Evolutionary conservation across 192 early-diverging fungal genomes (phyloP).

Genomic region (Spizellomyces punctatus): DNA sequence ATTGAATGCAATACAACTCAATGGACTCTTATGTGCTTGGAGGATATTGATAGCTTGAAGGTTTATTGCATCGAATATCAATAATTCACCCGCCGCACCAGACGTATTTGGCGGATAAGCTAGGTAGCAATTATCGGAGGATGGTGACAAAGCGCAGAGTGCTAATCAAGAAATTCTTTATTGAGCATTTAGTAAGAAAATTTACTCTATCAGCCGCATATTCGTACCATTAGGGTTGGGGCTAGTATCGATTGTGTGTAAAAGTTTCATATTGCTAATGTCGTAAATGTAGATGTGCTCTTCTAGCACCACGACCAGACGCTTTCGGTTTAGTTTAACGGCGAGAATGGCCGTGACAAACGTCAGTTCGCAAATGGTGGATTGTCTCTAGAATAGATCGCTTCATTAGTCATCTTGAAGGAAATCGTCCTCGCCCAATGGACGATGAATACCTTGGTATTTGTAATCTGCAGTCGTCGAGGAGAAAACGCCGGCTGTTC

Average conservation of each 20-base stretch:
- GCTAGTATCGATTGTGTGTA: slow-evolving; percentile 93
- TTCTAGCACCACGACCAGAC: slow-evolving; percentile 92
- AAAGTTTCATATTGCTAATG: slow-evolving; percentile 96
- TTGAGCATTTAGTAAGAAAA: slow-evolving; percentile 1
- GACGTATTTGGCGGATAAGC: slow-evolving; percentile 82
- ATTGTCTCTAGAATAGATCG: slow-evolving; percentile 69
- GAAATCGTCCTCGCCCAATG: neutral
- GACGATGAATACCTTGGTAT: slow-evolving; percentile 80
- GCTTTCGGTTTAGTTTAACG: slow-evolving; percentile 93
- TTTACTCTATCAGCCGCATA: neutral
- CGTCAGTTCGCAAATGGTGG: slow-evolving; percentile 95
- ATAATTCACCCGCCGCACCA: slow-evolving; percentile 73
- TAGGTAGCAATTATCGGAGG: slow-evolving; percentile 91
- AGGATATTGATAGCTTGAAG: slow-evolving; percentile 92
- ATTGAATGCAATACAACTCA: slow-evolving; percentile 85
- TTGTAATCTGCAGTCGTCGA: slow-evolving; percentile 88
- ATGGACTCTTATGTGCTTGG: slow-evolving; percentile 91
- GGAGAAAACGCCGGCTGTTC: slow-evolving; percentile 87
- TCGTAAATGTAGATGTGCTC: slow-evolving; percentile 97
- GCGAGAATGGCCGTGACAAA: slow-evolving; percentile 91
- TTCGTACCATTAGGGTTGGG: slow-evolving; percentile 82
- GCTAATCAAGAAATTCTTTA: slow-evolving; percentile 48
- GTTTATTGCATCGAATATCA: slow-evolving; percentile 87
- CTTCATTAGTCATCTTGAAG: neutral
- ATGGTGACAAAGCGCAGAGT: slow-evolving; percentile 89